Evolutionary conservation across 805 yeast genomes (phyloP).

Genomic region (Sugiyamaella boreocaroliniensis): DNA sequence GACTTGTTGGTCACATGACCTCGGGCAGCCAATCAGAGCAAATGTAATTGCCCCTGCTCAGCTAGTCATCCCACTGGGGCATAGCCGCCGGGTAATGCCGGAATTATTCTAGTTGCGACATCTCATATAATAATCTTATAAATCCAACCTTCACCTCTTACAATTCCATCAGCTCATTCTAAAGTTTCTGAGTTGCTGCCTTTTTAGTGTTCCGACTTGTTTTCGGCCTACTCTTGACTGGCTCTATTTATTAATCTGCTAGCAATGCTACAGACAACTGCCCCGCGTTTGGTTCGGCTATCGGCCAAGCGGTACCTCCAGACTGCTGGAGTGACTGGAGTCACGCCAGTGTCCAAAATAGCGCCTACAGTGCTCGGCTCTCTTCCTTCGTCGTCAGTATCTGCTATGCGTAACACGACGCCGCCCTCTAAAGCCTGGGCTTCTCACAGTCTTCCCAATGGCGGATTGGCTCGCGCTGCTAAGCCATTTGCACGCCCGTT

Average conservation of each 20-base stretch:
- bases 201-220: background rate
- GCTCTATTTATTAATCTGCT: conserved; percentile 1
- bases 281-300: conserved; percentile 1
- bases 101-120: background rate
- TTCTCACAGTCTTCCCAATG: conserved; percentile 9
- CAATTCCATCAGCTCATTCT: too few relatives aligned
- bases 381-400: conserved; percentile 11
- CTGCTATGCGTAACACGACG: background rate
- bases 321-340: conserved; percentile 6
- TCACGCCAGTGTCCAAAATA: conserved; percentile 7
- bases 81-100: conserved; percentile 3
- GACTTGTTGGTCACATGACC: background rate
- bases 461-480: conserved; percentile 4
- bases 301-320: conserved; percentile 12
- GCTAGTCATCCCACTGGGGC: background rate
- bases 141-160: too few relatives aligned
- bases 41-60: background rate
- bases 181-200: too few relatives aligned
- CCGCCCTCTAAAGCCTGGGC: conserved; percentile 8
- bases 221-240: background rate
- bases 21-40: background rate
- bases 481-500: conserved; percentile 7
- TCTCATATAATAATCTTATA: too few relatives aligned
- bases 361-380: conserved; percentile 10
- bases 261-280: background rate